Evolutionary conservation across 805 yeast genomes (phyloP).

Genomic region (Sungouiozyma ichnusensis): DNA sequence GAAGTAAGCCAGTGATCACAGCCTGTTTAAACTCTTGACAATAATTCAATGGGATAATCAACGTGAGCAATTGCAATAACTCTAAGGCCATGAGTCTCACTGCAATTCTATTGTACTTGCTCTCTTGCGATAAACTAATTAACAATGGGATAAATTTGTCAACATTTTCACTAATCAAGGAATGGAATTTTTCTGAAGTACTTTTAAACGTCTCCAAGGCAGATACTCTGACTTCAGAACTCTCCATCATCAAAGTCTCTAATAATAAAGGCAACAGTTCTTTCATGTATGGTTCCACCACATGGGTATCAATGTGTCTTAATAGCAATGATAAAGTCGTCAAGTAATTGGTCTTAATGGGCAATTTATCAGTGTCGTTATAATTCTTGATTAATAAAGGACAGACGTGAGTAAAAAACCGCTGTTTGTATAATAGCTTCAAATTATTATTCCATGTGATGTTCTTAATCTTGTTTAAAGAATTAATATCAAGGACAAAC

Average conservation of each 20-base stretch:
- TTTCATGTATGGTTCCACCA: conserved; percentile 54
- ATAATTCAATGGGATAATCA: conserved; percentile 30
- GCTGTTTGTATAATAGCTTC: conserved; percentile 69
- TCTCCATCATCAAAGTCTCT: conserved; percentile 44
- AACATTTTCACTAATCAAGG: conserved; percentile 43
- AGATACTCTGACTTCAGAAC: conserved; percentile 44
- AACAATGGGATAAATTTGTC: conserved; percentile 48
- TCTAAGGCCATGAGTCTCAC: conserved; percentile 49
- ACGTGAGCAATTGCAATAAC: conserved; percentile 43
- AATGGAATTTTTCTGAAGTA: conserved; percentile 45
- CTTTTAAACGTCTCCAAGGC: conserved; percentile 50
- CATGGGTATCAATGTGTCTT: conserved; percentile 49
- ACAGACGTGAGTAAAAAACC: conserved; percentile 51
- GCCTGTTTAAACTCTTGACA: conserved; percentile 42
- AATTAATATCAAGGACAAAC: conserved; percentile 54
- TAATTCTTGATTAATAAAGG: conserved; percentile 45
- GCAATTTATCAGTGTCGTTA: conserved; percentile 19
- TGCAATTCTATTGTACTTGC: conserved; percentile 31
- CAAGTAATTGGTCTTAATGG: conserved; percentile 41
- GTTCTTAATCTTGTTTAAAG: conserved; percentile 41
- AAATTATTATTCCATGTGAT: conserved; percentile 43
- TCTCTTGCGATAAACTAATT: conserved; percentile 25
- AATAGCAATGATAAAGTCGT: conserved; percentile 59
- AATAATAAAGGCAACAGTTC: conserved; percentile 62
- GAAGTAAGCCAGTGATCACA: conserved; percentile 38